Evolutionary conservation across 345 rosid species (phyloP).

Genomic region (Camelina sativa): DNA sequence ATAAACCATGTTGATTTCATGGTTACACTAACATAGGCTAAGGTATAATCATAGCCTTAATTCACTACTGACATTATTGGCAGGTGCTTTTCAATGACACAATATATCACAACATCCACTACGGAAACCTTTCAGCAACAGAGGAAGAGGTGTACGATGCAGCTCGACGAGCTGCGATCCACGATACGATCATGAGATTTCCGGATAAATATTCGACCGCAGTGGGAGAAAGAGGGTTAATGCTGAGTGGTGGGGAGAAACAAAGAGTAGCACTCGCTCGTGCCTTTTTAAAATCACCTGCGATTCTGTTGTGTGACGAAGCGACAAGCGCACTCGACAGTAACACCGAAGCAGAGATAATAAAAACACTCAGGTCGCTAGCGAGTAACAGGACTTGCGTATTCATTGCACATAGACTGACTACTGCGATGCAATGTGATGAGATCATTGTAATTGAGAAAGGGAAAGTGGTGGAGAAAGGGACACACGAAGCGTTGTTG

Average conservation of each 20-base stretch:
- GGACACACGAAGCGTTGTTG: conserved; percentile 75
- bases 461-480: conserved; percentile 89
- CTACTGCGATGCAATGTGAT: conserved; percentile 99
- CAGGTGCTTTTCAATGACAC: conserved; percentile 98
- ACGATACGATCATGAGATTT: conserved; percentile 82
- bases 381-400: conserved; percentile 83
- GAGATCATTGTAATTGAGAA: conserved; percentile 94
- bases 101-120: conserved; percentile 88
- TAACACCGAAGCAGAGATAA: conserved; percentile 91
- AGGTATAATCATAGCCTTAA: no score
- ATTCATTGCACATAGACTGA: conserved; percentile 91
- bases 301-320: conserved; percentile 91
- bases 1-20: no score
- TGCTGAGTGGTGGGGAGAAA: conserved; percentile 98
- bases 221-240: conserved; percentile 95
- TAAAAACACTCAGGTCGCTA: conserved; percentile 74
- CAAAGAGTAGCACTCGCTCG: conserved; percentile 97
- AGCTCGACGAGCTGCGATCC: conserved; percentile 83
- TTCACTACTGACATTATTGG: neutral
- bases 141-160: conserved; percentile 89
- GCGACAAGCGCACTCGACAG: conserved; percentile 96
- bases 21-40: no score
- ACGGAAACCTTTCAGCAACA: conserved; percentile 87
- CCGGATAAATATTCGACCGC: conserved; percentile 82
- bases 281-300: conserved; percentile 81